Evolutionary conservation across 129 eudicot species (phyloP).

Genomic region (Smallanthus sonchifolius): DNA sequence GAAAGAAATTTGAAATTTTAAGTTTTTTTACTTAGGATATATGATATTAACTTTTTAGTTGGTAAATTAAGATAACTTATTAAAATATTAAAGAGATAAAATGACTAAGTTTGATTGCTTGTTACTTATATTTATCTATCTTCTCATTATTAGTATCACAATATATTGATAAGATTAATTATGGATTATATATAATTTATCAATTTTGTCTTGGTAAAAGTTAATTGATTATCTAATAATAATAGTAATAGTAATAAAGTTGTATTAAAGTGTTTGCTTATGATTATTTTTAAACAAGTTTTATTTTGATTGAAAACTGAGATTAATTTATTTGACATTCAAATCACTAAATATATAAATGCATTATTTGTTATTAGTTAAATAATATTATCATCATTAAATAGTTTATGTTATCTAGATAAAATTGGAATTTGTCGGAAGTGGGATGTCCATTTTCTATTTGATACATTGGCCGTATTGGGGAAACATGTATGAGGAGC

Average conservation of each 20-base stretch:
- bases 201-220: not conserved
- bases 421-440: not conserved
- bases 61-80: no score
- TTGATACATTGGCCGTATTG: not conserved
- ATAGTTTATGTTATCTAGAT: not conserved
- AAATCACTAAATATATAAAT: not conserved
- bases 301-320: not conserved
- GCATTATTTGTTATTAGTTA: not conserved
- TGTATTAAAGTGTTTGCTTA: not conserved
- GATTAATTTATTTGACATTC: no score
- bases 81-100: no score
- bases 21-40: not conserved
- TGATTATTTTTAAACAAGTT: not conserved
- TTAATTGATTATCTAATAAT: not conserved
- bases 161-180: not conserved
- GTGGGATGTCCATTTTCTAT: not conserved
- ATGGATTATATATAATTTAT: not conserved
- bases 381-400: not conserved
- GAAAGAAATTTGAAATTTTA: not conserved
- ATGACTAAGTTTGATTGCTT: not conserved
- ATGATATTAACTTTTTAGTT: no score
- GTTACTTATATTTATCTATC: not conserved
- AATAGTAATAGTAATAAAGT: no score
- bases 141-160: not conserved
- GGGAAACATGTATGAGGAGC: not conserved